Percentiles rank a stretch among this genome's conserved stretches.
Evolutionary conservation across 495 filamentous ascomycete species (phyloP).

Genomic region (Apodospora peruviana): DNA sequence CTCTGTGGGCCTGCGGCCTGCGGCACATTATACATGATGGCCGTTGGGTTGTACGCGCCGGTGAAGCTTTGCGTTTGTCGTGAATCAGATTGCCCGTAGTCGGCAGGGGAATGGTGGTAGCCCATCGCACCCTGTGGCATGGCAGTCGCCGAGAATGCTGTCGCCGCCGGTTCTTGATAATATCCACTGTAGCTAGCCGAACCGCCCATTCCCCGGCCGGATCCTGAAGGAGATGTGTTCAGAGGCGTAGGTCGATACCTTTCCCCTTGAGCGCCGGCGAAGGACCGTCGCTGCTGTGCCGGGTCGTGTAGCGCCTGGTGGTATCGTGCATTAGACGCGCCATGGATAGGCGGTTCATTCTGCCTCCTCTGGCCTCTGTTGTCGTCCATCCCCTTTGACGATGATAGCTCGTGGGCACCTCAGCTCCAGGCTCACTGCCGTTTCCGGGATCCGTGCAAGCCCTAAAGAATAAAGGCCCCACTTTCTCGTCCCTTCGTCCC

Average conservation of each 20-base stretch:
- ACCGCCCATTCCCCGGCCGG: constrained; percentile 34
- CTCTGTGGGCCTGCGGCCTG: constrained; percentile 55
- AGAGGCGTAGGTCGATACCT: constrained; percentile 43
- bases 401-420: constrained; percentile 34
- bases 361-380: constrained; percentile 61
- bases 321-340: constrained; percentile 39
- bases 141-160: constrained; percentile 36
- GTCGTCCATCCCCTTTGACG: constrained; percentile 62
- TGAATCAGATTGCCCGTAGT: constrained; percentile 46
- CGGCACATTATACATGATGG: constrained; percentile 76
- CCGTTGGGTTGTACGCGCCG: constrained; percentile 45
- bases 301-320: constrained; percentile 33
- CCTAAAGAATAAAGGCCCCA: constrained; percentile 55
- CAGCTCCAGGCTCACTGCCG: constrained; percentile 42
- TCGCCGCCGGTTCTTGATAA: constrained; percentile 47
- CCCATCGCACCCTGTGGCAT: constrained; percentile 45
- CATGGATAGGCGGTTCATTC: constrained; percentile 54
- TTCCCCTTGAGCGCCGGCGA: constrained; percentile 36
- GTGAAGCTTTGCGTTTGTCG: constrained; percentile 44
- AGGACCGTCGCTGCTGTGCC: constrained; percentile 36
- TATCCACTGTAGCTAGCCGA: constrained; percentile 51
- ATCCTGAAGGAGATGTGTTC: constrained; percentile 35
- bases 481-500: constrained; percentile 35
- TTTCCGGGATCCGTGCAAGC: constrained; percentile 53
- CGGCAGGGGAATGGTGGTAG: constrained; percentile 42